phyloP scores from a whole-genome alignment of 805 yeast species.

The Candida vaughaniae region DNA sequence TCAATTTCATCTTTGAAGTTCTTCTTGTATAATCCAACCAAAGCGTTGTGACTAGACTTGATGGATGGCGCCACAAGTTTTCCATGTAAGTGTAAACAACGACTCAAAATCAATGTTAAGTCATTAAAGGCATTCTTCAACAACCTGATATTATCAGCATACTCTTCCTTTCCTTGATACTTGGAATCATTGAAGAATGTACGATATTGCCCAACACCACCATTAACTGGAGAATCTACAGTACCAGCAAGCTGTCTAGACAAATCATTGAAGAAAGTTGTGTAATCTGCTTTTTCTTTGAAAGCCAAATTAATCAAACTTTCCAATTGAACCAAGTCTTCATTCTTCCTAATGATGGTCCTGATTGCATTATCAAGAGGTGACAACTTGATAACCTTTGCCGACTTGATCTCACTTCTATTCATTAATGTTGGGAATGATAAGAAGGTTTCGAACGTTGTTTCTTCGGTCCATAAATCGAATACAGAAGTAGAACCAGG shows the following conservation, averaged over 20 bases:
- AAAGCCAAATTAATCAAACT: constrained; percentile 52
- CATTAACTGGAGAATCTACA: constrained; percentile 89
- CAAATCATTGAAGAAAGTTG: constrained; percentile 57
- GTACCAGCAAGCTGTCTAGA: constrained; percentile 79
- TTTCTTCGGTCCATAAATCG: constrained; percentile 87
- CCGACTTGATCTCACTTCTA: constrained; percentile 64
- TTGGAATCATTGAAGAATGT: constrained; percentile 53
- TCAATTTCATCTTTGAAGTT: constrained; percentile 69
- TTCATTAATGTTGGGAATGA: constrained; percentile 89
- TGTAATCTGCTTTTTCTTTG: constrained; percentile 49
- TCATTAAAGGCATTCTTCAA: constrained; percentile 61
- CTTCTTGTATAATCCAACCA: constrained; percentile 60
- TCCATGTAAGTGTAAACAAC: constrained; percentile 70
- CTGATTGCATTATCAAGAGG: constrained; percentile 82
- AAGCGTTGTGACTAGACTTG: constrained; percentile 63
- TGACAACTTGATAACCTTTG: constrained; percentile 57
- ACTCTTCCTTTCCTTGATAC: constrained; percentile 31
- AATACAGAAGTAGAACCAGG: constrained; percentile 71
- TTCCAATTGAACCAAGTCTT: constrained; percentile 70
- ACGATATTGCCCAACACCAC: constrained; percentile 85
- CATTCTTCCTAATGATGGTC: constrained; percentile 63
- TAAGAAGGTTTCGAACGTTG: constrained; percentile 68
- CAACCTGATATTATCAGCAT: constrained; percentile 29
- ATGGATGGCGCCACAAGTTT: constrained; percentile 55
- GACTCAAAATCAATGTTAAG: constrained; percentile 60